These are phyloP conservation scores for Calocera cornea DNA, from an alignment of 768 basidiomycete genomes.

Conservation along the genomic window DNA sequence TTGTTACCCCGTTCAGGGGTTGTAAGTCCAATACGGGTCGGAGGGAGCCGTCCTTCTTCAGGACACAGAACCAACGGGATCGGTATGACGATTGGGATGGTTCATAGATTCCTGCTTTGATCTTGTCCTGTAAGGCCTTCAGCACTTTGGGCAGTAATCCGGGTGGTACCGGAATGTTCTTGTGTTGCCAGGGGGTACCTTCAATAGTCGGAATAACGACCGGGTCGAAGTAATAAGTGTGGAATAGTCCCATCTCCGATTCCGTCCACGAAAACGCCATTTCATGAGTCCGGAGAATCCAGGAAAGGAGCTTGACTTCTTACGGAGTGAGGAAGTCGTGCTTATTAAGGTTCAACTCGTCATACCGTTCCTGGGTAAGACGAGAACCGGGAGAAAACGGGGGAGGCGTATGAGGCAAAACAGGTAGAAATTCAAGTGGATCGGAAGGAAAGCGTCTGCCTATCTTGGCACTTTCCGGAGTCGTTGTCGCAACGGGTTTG, in stretches of 20 bases:
- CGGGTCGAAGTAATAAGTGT: slow-evolving; percentile 9
- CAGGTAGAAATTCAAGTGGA: slow-evolving; percentile 19
- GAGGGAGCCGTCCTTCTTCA: slow-evolving; percentile 29
- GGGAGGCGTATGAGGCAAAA: slow-evolving; percentile 7
- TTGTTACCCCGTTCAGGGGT: slow-evolving; percentile 28
- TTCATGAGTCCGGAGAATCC: slow-evolving; percentile 12
- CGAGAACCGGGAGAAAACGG: slow-evolving; percentile 6
- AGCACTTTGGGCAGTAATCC: slow-evolving; percentile 22
- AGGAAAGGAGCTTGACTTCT: slow-evolving; percentile 12
- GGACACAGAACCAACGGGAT: slow-evolving; percentile 24
- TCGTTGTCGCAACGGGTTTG: slow-evolving; percentile 16
- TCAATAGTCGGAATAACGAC: background rate
- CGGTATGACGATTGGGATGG: slow-evolving; percentile 29
- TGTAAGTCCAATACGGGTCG: slow-evolving; percentile 28
- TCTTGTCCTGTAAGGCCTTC: slow-evolving; percentile 26
- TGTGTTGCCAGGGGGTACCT: slow-evolving; percentile 8
- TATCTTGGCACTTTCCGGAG: slow-evolving; percentile 21
- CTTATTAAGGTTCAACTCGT: slow-evolving; percentile 7
- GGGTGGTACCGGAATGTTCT: slow-evolving; percentile 25
- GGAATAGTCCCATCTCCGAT: slow-evolving; percentile 3
- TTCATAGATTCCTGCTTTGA: slow-evolving; percentile 30
- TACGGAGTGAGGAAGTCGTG: slow-evolving; percentile 12
- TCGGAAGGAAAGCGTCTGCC: slow-evolving; percentile 21
- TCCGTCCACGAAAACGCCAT: slow-evolving; percentile 11
- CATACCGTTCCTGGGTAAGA: slow-evolving; percentile 2